Evolutionary conservation across 2,329 filamentous ascomycete species (phyloP), one percentile per base, ranked within the genome.

Genomic region (Dothistroma pini): DNA sequence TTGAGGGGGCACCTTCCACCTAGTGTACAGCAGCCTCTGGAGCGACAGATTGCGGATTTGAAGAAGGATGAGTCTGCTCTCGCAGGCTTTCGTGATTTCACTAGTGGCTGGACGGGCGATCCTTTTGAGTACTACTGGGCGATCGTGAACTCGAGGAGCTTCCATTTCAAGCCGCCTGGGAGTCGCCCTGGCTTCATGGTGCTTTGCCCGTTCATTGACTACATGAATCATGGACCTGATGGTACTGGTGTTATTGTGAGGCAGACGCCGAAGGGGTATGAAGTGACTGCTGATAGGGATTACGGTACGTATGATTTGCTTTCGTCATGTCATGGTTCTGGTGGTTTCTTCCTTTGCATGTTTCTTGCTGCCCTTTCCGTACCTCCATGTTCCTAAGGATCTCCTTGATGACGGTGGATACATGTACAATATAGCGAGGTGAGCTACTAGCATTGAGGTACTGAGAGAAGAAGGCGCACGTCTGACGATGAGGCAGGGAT

Each of bases 191-290:
- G 90, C 67, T 84, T 84, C 69, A 84, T 90, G 79, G 84, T 84
- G 10, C 81, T 91, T 66, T 87, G 87, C 73, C 89, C 89, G 0
- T 86, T 90, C 38, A 85, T 88, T 1, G 89, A 92, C 72, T 84
- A 89, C 58, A 88, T 91, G 78, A 92, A 85, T 64, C 83, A 85
- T 63, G 74, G 69, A 47, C 69, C 73, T 0, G 69, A 74, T 14
- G 76, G 77, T 29, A 66, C 70, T 14, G 66, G 65, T 87, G 85
- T 73, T n/a, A 74, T 78, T 14, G 84, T 86, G 0, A 70, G 77
- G 2, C 84, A 83, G 67, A 77, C 80, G 51, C 63, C 74, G 0
- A 72, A 75, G 0, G 80, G 81, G 6, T 90, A 86, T 75, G 79
- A 77, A 25, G 79, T 90, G 52, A 79, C 75, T 19, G 81, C 85